These are phyloP conservation scores for Tolypocladium tropicale DNA, from an alignment of 2,329 filamentous ascomycete genomes.

Conservation along the genomic window DNA sequence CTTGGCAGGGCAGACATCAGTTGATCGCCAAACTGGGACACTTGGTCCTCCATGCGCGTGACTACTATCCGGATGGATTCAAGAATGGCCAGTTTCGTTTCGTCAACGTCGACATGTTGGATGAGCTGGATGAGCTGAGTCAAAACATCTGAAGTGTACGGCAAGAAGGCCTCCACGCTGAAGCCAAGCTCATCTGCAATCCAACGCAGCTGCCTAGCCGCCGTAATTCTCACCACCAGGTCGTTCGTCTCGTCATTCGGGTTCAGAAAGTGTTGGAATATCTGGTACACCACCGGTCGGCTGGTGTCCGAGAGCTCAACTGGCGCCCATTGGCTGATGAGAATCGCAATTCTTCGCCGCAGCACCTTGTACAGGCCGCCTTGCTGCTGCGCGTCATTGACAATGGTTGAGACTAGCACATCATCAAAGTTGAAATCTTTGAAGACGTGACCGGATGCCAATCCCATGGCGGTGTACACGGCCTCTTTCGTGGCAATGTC, in stretches of 20 bases:
- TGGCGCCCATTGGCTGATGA: slow-evolving; percentile 82
- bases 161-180: slow-evolving; percentile 59
- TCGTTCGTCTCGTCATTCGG: slow-evolving; percentile 73
- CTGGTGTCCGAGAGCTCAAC: slow-evolving; percentile 62
- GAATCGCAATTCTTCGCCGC: slow-evolving; percentile 75
- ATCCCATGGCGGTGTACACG: slow-evolving; percentile 84
- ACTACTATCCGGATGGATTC: slow-evolving; percentile 79
- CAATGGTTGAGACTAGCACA: slow-evolving; percentile 65
- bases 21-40: slow-evolving; percentile 59
- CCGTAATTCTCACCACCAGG: slow-evolving; percentile 82
- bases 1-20: slow-evolving; percentile 72
- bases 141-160: slow-evolving; percentile 66
- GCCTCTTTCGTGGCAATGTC: slow-evolving; percentile 85
- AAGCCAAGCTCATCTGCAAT: slow-evolving; percentile 83
- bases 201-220: slow-evolving; percentile 71
- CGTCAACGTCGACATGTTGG: slow-evolving; percentile 66
- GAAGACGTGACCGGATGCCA: slow-evolving; percentile 68
- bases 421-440: slow-evolving; percentile 71
- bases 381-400: slow-evolving; percentile 62
- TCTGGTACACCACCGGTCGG: slow-evolving; percentile 69
- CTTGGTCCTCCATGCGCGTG: slow-evolving; percentile 67
- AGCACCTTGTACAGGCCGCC: slow-evolving; percentile 65
- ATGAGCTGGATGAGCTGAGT: slow-evolving; percentile 67
- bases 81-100: slow-evolving; percentile 83
- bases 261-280: slow-evolving; percentile 79